Evolutionary conservation across 345 rosid genomes (phyloP), one percentile per base, ranked within the genome.

Genomic region (Gossypium arboreum): DNA sequence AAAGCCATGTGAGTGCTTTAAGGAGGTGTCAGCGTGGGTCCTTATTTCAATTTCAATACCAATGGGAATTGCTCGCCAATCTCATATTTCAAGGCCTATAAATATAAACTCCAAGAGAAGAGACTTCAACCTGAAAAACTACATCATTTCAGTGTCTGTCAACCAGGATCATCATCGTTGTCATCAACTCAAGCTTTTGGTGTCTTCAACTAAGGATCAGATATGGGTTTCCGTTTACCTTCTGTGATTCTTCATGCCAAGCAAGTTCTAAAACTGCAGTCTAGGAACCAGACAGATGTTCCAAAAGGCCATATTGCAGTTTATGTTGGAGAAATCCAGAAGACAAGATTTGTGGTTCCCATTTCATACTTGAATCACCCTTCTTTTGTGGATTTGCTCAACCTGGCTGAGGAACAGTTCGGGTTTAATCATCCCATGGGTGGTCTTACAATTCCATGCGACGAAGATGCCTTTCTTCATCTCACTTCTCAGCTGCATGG

Each of bases 341-440:
- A 73, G 75, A 87, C 83, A 72, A 82, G 97, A 73, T 92, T 84
- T 77, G 86, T 92, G 39, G 83, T 94, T 71, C 97, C 97, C 0
- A 81, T 94, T 62, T 84, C 92, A 50, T 87, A 74, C 56, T 79
- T 91, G 75, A 90, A 87, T 76, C 92, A 92, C 71, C 93, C 92
- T 27, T 50, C 77, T 66, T 94, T 94, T 44, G 87, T 71, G 55
- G 87, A 85, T 56, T 78, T 92, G 81, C 81, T 94, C 59, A 72
- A 86, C 75, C 57, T 74, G 59, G 97, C 94, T 0, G 95, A 94
- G 78, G 92, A 88, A 79, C 94, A 90, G 73, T 91, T 89, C 3
- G 98, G 97, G 67, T 91, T 88, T 67, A 82, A 87, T 77, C 92
- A 87, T 71, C 92, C 98, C 0, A 90, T 85, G 89, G 97, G 95